Evolutionary conservation across 1,284 basidiomycete species (phyloP).

Genomic region (Apiotrichum sp.): DNA sequence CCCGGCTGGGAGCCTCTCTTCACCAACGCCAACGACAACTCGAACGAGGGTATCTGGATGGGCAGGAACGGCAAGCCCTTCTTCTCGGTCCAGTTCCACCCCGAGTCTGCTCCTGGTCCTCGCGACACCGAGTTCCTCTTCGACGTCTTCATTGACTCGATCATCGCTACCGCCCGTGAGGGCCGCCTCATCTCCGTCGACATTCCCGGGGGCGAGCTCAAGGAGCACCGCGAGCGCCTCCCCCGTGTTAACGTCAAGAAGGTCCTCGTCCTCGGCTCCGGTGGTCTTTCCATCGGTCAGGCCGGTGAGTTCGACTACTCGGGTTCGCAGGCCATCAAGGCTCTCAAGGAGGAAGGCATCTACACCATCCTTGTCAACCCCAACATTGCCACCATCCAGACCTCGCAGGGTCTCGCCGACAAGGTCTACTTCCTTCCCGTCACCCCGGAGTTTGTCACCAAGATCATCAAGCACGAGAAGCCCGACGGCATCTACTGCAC

Average conservation of each 20-base stretch:
- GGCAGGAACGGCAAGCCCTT: conserved; percentile 71
- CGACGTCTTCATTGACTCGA: conserved; percentile 90
- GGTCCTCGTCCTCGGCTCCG: conserved; percentile 95
- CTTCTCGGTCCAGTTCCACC: conserved; percentile 99
- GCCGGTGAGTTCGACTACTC: conserved; percentile 99
- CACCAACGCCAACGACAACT: conserved; percentile 92
- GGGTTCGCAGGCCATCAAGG: conserved; percentile 98
- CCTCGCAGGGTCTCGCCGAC: conserved; percentile 93
- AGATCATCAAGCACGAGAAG: conserved; percentile 97
- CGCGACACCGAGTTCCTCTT: conserved; percentile 98
- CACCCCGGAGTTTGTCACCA: conserved; percentile 93
- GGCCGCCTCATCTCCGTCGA: conserved; percentile 65
- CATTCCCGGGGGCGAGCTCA: conserved; percentile 81
- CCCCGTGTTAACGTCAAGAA: conserved; percentile 78
- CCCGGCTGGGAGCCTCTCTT: conserved; percentile 89
- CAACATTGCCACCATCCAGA: conserved; percentile 99
- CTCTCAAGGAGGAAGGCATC: conserved; percentile 96
- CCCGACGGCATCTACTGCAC: conserved; percentile 99
- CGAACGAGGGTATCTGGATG: conserved; percentile 96
- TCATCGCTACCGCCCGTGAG: conserved; percentile 68
- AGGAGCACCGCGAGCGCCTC: conserved; percentile 63
- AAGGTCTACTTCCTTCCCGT: conserved; percentile 99
- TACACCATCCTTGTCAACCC: conserved; percentile 98
- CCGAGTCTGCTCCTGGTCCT: conserved; percentile 96
- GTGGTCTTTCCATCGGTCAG: conserved; percentile 94